These are phyloP conservation scores for Kentomonas sorsogonicus DNA, from an alignment of 208 protist species.

Conservation along the genomic window DNA sequence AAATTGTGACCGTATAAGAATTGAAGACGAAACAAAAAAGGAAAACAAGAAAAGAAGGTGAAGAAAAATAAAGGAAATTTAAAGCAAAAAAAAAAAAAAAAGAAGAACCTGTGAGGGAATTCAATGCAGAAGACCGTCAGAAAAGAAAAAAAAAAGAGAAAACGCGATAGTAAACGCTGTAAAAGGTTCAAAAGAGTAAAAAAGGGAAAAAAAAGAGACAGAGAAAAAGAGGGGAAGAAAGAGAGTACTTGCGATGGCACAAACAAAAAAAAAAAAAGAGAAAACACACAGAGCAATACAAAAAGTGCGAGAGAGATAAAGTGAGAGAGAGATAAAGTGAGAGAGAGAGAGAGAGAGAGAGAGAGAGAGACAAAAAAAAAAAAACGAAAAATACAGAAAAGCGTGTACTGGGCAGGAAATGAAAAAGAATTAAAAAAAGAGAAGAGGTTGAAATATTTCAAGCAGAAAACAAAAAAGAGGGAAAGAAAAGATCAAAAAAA, in stretches of 20 bases:
- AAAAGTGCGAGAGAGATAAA: not conserved
- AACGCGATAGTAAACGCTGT: not conserved
- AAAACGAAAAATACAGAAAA: not conserved
- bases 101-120: not conserved
- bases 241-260: no score
- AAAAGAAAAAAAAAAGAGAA: slow-evolving; percentile 1
- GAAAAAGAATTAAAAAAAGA: slow-evolving; percentile 5
- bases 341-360: not conserved
- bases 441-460: not conserved
- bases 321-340: slow-evolving; percentile 2
- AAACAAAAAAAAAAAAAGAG: slow-evolving; percentile 13
- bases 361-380: slow-evolving; percentile 9
- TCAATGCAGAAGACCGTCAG: not conserved
- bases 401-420: not conserved
- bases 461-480: not conserved
- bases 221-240: slow-evolving; percentile 1
- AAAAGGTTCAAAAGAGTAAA: slow-evolving; percentile 13
- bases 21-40: not conserved
- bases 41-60: not conserved
- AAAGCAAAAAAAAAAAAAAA: slow-evolving; percentile 9
- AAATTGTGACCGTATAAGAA: slow-evolving; percentile 2
- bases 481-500: slow-evolving; percentile 1
- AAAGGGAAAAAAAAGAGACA: slow-evolving; percentile 10
- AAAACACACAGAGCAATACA: not conserved
- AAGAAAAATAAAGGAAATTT: not conserved